Evolutionary conservation across 2,329 filamentous ascomycete genomes (phyloP), one percentile per base, ranked within the genome.

Genomic region (Diaporthe amygdali): DNA sequence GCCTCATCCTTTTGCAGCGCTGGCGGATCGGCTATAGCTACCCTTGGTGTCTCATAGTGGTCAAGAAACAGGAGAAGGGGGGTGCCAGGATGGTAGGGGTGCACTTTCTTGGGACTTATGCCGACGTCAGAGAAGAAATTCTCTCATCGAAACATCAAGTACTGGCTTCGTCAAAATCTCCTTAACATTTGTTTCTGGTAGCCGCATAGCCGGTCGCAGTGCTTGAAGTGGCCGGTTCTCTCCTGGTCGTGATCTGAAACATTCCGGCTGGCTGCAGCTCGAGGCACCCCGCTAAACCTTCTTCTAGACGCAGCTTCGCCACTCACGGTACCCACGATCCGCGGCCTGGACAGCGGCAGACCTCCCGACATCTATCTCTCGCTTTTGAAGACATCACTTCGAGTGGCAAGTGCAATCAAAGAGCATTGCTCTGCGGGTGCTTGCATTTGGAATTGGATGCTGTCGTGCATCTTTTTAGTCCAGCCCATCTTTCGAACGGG

Each of bases 1-100:
- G 44, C 59, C 59, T 64, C 41, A 20, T 34, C 41, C 59, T 63
- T 52, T 52, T 20, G 51, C 30, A 52, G 49, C n/a, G n/a, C 25
- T 44, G 41, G 55, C 37, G 55, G 55, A n/a, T 47, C 41, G 56
- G 56, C 56, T 63, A 34, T 14, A 46, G 56, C 41, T 41, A 63
- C 56, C 56, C 56, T 61, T 63, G 56, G 56, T 25, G 56, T 63
- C 56, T 47, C 56, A 27, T 47, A 47, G 41, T 20, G 56, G 46
- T 63, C 41, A 25, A 63, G 59, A 63, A 63, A 63, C 59, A 49
- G 59, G 59, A 64, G 59, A 64, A 49, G 41, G 44, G 56, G 44
- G 17, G 56, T n/a, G 56, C 30, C 41, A 27, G 59, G 59, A 14
- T n/a, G 59, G 59, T 47, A 63, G 56, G 56, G 56, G 34, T 63